phyloP scores from a whole-genome alignment of 2,329 filamentous ascomycete species.

The Penicillium paneum region DNA sequence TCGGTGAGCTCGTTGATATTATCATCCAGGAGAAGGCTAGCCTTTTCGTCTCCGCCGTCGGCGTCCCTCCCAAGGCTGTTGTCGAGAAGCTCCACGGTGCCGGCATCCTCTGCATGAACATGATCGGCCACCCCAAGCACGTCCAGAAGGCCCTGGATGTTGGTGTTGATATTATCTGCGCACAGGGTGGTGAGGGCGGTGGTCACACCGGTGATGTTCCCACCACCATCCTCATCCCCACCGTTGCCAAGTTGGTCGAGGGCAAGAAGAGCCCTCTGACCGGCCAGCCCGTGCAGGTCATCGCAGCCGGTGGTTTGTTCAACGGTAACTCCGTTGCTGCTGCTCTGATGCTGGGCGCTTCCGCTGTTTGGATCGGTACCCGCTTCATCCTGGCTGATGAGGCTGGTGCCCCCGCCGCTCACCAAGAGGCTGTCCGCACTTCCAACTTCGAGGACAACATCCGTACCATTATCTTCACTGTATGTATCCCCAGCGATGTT shows the following conservation, averaged over 20 bases:
- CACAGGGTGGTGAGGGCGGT: conserved; percentile 95
- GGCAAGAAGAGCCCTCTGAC: conserved; percentile 83
- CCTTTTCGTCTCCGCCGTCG: conserved; percentile 95
- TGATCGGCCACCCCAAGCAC: conserved; percentile 99
- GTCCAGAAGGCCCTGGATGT: conserved; percentile 91
- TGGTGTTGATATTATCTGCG: conserved; percentile 94
- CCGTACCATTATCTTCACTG: conserved; percentile 95
- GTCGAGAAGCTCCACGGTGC: conserved; percentile 85
- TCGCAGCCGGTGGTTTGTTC: conserved; percentile 91
- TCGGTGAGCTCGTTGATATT: conserved; percentile 83
- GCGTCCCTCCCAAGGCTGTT: conserved; percentile 81
- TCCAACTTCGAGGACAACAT: conserved; percentile 93
- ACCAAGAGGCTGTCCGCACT: conserved; percentile 93
- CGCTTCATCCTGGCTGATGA: conserved; percentile 92
- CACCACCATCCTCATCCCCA: conserved; percentile 86
- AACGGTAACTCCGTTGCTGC: conserved; percentile 89
- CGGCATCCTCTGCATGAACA: conserved; percentile 98
- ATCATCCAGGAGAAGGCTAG: conserved; percentile 88
- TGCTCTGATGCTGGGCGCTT: conserved; percentile 86
- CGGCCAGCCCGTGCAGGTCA: conserved; percentile 80
- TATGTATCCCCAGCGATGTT: conserved; percentile 23
- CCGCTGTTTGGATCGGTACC: conserved; percentile 93
- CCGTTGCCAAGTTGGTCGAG: conserved; percentile 77
- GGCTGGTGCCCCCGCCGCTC: conserved; percentile 85
- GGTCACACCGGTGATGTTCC: conserved; percentile 94